Percentiles rank a stretch among this genome's conserved stretches.
These are phyloP conservation scores for Knoxia roxburghii DNA, from an alignment of 257 asterid species.

Conservation along the genomic window DNA sequence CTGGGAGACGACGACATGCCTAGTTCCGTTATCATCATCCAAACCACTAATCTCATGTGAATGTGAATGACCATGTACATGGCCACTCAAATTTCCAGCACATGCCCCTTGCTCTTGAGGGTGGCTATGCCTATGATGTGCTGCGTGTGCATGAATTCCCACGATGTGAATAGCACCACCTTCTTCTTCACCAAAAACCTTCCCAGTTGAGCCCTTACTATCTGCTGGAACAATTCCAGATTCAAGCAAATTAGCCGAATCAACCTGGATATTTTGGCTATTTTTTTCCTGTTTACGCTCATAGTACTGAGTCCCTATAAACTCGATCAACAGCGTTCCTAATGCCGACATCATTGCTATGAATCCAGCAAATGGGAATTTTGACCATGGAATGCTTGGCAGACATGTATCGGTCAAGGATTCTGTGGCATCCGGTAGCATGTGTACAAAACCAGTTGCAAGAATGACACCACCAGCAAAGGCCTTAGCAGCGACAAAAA, in stretches of 20 bases:
- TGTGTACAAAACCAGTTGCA: constrained; percentile 96
- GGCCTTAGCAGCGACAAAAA: constrained; percentile 79
- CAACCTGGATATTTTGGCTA: constrained; percentile 26
- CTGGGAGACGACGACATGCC: constrained; percentile 92
- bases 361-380: constrained; percentile 90
- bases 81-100: constrained; percentile 30
- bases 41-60: constrained; percentile 36
- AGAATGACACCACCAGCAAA: constrained; percentile 98
- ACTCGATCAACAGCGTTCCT: constrained; percentile 76
- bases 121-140: constrained; percentile 81
- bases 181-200: constrained; percentile 78
- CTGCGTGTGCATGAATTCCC: constrained; percentile 87
- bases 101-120: constrained; percentile 54
- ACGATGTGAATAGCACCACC: constrained; percentile 87
- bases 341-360: constrained; percentile 95
- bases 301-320: constrained; percentile 87
- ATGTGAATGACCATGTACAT: constrained; percentile 55
- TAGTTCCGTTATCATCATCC: constrained; percentile 56
- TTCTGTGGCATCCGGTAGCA: constrained; percentile 77
- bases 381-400: constrained; percentile 68
- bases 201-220: constrained; percentile 28
- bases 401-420: constrained; percentile 61
- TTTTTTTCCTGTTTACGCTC: constrained; percentile 69
- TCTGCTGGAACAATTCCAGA: constrained; percentile 52
- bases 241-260: constrained; percentile 42